Evolutionary conservation across 2,329 filamentous ascomycete species (phyloP).

Genomic region (Fusarium musae): DNA sequence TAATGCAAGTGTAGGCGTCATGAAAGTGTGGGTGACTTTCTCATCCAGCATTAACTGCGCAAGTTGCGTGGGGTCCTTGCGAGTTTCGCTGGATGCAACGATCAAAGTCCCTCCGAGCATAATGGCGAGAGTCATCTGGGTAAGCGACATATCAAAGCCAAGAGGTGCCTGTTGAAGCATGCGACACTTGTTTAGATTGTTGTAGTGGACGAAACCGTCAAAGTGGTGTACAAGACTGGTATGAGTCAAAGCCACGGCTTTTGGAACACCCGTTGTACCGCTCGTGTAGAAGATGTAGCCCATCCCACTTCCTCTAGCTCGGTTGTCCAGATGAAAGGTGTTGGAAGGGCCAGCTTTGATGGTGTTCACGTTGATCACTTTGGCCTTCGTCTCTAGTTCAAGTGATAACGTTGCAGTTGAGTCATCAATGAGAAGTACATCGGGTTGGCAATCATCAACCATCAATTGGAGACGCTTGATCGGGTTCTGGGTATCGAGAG

Average conservation of each 20-base stretch:
- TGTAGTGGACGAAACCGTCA: not conserved
- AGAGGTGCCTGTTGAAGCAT: conserved; percentile 7
- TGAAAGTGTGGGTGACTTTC: conserved; percentile 2
- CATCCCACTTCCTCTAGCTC: not conserved
- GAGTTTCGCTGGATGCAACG: not conserved
- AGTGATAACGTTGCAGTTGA: not conserved
- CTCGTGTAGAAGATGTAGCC: conserved; percentile 5
- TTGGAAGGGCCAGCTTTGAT: not conserved
- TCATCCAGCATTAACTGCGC: conserved; percentile 4
- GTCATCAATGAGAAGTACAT: not conserved
- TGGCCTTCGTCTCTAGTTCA: not conserved
- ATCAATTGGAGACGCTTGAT: conserved; percentile 6
- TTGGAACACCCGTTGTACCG: conserved; percentile 3
- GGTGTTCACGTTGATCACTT: not conserved
- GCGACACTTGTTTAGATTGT: not conserved
- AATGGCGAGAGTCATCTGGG: not conserved
- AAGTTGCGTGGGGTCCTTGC: not conserved
- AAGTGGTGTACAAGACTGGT: not conserved
- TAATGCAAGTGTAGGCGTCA: conserved; percentile 7
- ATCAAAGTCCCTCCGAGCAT: not conserved
- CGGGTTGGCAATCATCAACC: not conserved
- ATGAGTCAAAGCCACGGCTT: not conserved
- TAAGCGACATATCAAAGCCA: conserved; percentile 6
- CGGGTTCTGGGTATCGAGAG: not conserved
- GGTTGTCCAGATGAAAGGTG: not conserved